These are phyloP conservation scores for Darksidea phi DNA, from an alignment of 495 filamentous ascomycete genomes.

Conservation along the genomic window DNA sequence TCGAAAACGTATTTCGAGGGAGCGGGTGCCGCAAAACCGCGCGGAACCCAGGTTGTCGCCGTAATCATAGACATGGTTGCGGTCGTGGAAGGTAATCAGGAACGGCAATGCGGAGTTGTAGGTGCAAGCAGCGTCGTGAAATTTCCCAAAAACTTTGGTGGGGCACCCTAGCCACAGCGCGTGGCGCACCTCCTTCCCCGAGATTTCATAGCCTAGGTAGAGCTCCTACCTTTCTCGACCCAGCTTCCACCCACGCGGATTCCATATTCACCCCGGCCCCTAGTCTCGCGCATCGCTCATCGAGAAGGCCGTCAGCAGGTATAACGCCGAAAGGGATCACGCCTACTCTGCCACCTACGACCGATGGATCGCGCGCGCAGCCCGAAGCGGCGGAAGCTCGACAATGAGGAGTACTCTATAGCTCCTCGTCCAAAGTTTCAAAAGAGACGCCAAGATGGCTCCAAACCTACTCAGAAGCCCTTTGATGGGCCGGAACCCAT, in stretches of 20 bases:
- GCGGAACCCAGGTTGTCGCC: constrained; percentile 87
- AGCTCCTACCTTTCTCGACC: not conserved
- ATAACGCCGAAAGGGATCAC: too few species aligned
- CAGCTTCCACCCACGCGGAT: not conserved
- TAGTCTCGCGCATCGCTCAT: too few species aligned
- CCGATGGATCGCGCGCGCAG: constrained; percentile 46
- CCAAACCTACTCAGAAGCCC: constrained; percentile 33
- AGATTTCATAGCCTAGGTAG: too few species aligned
- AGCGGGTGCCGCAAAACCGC: constrained; percentile 88
- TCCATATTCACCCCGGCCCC: not conserved
- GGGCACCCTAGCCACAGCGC: not conserved
- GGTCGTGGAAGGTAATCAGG: not conserved
- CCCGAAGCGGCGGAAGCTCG: constrained; percentile 62
- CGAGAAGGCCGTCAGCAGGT: too few species aligned
- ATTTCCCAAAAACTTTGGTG: constrained; percentile 8
- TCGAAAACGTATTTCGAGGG: constrained; percentile 87
- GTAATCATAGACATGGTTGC: constrained; percentile 83
- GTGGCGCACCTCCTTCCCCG: not conserved
- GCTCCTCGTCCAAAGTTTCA: constrained; percentile 51
- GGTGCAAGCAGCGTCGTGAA: not conserved
- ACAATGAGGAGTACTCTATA: constrained; percentile 56
- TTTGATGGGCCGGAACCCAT: constrained; percentile 43
- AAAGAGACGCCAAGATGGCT: constrained; percentile 12
- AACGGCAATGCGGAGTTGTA: constrained; percentile 3
- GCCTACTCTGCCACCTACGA: too few species aligned